Evolutionary conservation across 2,329 filamentous ascomycete genomes (phyloP).

Genomic region (Epichloe bromicola): DNA sequence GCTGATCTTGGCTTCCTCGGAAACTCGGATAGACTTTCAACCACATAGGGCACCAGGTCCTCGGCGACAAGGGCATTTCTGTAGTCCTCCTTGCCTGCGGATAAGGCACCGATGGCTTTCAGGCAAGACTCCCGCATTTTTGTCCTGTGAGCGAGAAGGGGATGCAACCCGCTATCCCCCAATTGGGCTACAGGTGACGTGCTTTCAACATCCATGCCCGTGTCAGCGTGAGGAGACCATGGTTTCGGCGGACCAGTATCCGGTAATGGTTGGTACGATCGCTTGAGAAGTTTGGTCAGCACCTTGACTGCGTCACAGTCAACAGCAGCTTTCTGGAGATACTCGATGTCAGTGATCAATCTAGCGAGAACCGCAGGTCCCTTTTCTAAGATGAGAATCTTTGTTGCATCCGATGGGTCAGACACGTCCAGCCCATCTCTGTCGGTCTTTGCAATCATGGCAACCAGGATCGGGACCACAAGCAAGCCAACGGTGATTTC

Average conservation of each 20-base stretch:
- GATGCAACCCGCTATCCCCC: conserved; percentile 47
- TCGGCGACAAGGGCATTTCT: conserved; percentile 71
- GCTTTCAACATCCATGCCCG: conserved; percentile 20
- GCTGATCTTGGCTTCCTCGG: conserved; percentile 34
- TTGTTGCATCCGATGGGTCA: conserved; percentile 22
- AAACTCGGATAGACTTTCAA: conserved; percentile 58
- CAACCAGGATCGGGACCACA: conserved; percentile 56
- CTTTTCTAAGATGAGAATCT: conserved; percentile 45
- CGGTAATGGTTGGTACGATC: conserved; percentile 34
- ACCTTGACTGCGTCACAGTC: conserved; percentile 43
- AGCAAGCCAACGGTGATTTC: conserved; percentile 53
- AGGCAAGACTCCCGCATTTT: conserved; percentile 64
- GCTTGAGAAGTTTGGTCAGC: conserved; percentile 35
- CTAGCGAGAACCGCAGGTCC: conserved; percentile 65
- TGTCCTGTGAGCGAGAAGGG: conserved; percentile 53
- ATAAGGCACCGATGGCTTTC: conserved; percentile 68
- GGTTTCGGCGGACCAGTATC: conserved; percentile 17
- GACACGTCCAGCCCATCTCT: conserved; percentile 32
- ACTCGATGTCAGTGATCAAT: conserved; percentile 64
- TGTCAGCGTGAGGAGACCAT: conserved; percentile 27
- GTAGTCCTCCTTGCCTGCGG: conserved; percentile 70
- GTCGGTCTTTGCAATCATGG: conserved; percentile 37
- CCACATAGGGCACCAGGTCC: conserved; percentile 68
- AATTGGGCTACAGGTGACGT: conserved; percentile 32
- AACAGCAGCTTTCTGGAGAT: conserved; percentile 69